Evolutionary conservation across 2,329 filamentous ascomycete genomes (phyloP), one percentile per base, ranked within the genome.

Genomic region (Fusarium papillatum): DNA sequence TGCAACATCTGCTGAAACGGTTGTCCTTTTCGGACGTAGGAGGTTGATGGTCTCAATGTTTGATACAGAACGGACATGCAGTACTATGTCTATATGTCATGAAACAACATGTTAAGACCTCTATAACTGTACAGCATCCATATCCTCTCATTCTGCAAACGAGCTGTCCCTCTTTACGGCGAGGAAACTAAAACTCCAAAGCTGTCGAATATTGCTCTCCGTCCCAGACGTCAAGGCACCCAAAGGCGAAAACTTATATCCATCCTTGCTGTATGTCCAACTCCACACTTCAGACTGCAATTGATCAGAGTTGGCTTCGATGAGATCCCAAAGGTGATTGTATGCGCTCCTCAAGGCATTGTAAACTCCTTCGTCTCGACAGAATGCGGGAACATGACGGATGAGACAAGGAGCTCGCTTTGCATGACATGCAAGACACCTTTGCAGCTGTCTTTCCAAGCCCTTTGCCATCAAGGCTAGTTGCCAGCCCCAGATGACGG

Each of bases 401-500:
- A 29, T 57, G 10, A 63, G 10, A 4, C 31, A 24, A 50, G 79
- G 19, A 9, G 60, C 60, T 14, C 16, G n/a, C 5, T 43, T 19
- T 1, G 29, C 39, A 5, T 60, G 13, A 1, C 64, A 55, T 1
- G 29, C 38, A 16, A 38, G n/a, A 24, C 90, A 93, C 3, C 91
- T 85, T 1, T 79, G 86, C 7, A 93, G 84, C 75, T 93, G 91
- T 3, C 86, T 81, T 68, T 91, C 87, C 0, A 93, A 81, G 0
- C 92, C 91, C 13, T 87, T 87, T 0, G 89, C 91, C 88, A 93
- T 92, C 87, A 93, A 92, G 1, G 90, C 87, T 6, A 93, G 83
- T 66, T 90, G 91, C 90, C 91, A 93, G 55, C 87, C 88, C 91
- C 91, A 93, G 2, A 93, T 85, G 0, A 94, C 91, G 0, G 91